A percentile compares a stretch with the other conserved stretches of the same genome.
Evolutionary conservation across 805 yeast species (phyloP).

Genomic region (Candida manassasensis): DNA sequence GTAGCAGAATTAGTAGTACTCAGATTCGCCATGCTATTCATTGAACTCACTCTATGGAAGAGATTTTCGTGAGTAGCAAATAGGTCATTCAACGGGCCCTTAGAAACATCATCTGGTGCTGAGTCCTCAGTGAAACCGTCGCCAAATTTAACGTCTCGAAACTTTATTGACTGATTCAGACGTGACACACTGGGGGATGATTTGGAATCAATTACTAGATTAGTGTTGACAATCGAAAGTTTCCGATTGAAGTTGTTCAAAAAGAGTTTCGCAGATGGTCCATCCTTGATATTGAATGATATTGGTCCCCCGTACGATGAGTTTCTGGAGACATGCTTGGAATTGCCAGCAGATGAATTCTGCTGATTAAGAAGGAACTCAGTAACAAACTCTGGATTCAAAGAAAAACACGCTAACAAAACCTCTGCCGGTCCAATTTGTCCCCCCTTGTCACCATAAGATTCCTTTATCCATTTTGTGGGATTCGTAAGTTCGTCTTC

Average conservation of each 20-base stretch:
- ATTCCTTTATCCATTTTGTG: conserved; percentile 17
- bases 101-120: conserved; percentile 4
- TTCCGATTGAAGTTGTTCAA: conserved; percentile 16
- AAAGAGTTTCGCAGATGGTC: conserved; percentile 7
- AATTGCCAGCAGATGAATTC: conserved; percentile 6
- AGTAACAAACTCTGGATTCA: conserved; percentile 16
- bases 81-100: conserved; percentile 20
- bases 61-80: conserved; percentile 32
- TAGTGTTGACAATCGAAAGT: conserved; percentile 27
- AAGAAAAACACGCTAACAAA: conserved; percentile 18
- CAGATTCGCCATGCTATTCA: background rate
- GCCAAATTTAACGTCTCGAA: conserved; percentile 22
- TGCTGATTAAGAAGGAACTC: conserved; percentile 1
- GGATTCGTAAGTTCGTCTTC: conserved; percentile 17
- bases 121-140: conserved; percentile 3
- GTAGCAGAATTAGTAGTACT: background rate
- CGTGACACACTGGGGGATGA: background rate
- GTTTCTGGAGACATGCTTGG: conserved; percentile 13
- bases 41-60: conserved; percentile 5
- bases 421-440: conserved; percentile 18
- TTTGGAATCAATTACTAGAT: conserved; percentile 15
- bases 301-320: conserved; percentile 22
- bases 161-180: conserved; percentile 10
- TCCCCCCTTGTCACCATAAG: conserved; percentile 7
- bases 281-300: conserved; percentile 12